phyloP scores from a whole-genome alignment of 805 yeast species.

The Naumovozyma baii region DNA sequence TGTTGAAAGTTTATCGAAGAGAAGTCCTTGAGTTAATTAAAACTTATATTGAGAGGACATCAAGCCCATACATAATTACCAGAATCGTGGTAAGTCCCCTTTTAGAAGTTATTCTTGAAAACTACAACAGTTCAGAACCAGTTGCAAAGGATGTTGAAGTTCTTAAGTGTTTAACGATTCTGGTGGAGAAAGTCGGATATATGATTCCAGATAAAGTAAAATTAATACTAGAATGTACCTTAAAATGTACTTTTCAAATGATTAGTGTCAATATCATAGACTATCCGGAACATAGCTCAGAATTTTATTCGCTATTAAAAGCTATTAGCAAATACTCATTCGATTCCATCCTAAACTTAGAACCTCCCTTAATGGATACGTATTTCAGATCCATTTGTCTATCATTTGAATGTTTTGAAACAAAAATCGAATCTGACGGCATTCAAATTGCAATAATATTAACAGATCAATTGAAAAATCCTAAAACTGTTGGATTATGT shows the following conservation, averaged over 20 bases:
- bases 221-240: conserved; percentile 72
- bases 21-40: conserved; percentile 81
- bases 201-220: conserved; percentile 75
- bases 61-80: conserved; percentile 68
- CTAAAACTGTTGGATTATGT: conserved; percentile 54
- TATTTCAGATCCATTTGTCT: conserved; percentile 86
- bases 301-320: conserved; percentile 22
- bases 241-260: conserved; percentile 86
- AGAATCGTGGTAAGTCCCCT: conserved; percentile 69
- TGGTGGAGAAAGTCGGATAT: conserved; percentile 69
- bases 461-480: conserved; percentile 64
- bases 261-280: conserved; percentile 85
- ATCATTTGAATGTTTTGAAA: conserved; percentile 92
- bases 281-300: conserved; percentile 91
- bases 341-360: conserved; percentile 68
- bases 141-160: conserved; percentile 96
- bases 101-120: conserved; percentile 71
- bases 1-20: conserved; percentile 85
- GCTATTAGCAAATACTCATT: conserved; percentile 43
- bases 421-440: conserved; percentile 87
- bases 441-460: conserved; percentile 69
- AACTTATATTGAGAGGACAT: conserved; percentile 74
- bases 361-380: conserved; percentile 76
- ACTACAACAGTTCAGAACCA: conserved; percentile 74
- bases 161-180: conserved; percentile 77